Percentiles rank a stretch among this genome's conserved stretches.
phyloP scores from a whole-genome alignment of 768 basidiomycete genomes.

The Mycena indigotica region DNA sequence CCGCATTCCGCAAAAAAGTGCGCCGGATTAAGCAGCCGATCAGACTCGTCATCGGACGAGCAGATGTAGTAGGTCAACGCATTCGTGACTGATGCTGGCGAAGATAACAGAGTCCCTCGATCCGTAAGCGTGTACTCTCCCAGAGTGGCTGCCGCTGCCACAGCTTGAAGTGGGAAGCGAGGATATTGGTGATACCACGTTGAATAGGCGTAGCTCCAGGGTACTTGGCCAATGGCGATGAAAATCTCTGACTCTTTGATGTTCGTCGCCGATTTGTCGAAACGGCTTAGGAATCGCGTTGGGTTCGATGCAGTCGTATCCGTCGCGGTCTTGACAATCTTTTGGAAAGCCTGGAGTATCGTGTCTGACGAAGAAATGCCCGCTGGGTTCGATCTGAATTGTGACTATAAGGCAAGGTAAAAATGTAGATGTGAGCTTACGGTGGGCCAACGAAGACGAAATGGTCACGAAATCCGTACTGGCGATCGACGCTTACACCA shows the following conservation, averaged over 20 bases:
- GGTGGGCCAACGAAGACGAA: conserved; percentile 25
- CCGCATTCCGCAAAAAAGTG: conserved; percentile 42
- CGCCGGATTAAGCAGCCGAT: conserved; percentile 52
- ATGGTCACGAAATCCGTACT: conserved; percentile 46
- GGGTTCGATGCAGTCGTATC: conserved; percentile 18
- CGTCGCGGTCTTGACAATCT: neutral
- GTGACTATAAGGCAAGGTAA: no score
- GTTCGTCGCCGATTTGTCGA: conserved; percentile 61
- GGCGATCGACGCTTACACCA: conserved; percentile 35
- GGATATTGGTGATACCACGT: conserved; percentile 65
- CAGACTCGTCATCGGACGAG: conserved; percentile 42
- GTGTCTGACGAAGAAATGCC: neutral
- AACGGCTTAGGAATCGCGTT: conserved; percentile 56
- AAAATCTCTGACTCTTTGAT: conserved; percentile 58
- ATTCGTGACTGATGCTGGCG: conserved; percentile 32
- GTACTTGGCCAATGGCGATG: conserved; percentile 53
- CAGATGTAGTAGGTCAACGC: conserved; percentile 41
- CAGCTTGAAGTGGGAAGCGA: conserved; percentile 51
- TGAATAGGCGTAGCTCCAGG: conserved; percentile 55
- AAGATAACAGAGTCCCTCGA: conserved; percentile 52
- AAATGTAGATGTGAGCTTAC: neutral
- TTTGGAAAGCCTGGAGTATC: neutral
- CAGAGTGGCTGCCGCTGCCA: conserved; percentile 48
- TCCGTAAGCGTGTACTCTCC: conserved; percentile 58
- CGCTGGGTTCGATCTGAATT: neutral